Percentiles rank a stretch among this genome's conserved stretches.
Conservation (phyloP, 1,139 yeast genomes). For the Taiozyma sp. region DNA sequence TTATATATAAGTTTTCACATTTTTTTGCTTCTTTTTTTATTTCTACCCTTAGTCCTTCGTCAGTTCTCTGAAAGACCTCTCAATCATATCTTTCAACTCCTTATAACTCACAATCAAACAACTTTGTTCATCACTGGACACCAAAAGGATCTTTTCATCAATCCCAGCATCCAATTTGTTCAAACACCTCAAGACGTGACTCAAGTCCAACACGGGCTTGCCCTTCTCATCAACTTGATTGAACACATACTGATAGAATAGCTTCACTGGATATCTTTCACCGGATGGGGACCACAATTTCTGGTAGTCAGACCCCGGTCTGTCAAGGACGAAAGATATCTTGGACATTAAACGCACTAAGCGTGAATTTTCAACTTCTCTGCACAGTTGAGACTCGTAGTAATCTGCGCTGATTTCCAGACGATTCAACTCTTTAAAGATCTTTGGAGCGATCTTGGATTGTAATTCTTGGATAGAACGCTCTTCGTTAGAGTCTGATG, state of each 20-base stretch:
- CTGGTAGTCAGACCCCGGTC: constrained; percentile 61
- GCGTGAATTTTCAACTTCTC: constrained; percentile 86
- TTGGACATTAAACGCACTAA: constrained; percentile 79
- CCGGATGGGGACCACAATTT: constrained; percentile 74
- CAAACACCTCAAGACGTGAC: constrained; percentile 72
- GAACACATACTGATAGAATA: constrained; percentile 83
- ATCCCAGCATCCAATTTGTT: constrained; percentile 93
- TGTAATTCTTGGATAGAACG: constrained; percentile 26
- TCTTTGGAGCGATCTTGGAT: constrained; percentile 31
- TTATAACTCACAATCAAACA: constrained; percentile 79
- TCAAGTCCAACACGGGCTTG: constrained; percentile 73
- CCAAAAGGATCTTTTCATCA: constrained; percentile 75
- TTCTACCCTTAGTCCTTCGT: constrained; percentile 22
- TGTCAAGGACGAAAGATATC: constrained; percentile 70
- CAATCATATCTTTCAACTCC: constrained; percentile 71
- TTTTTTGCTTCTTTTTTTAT: not conserved
- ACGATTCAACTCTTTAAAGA: constrained; percentile 45
- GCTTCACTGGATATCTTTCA: constrained; percentile 64
- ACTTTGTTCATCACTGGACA: constrained; percentile 77
- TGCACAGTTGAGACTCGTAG: constrained; percentile 59
- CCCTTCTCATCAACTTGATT: constrained; percentile 80
- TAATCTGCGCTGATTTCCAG: constrained; percentile 57
- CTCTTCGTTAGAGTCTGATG: constrained; percentile 18
- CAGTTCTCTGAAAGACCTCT: constrained; percentile 63
- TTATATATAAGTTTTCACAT: not conserved